A percentile compares a stretch with the other conserved stretches of the same genome.
Evolutionary conservation across 2,329 filamentous ascomycete species (phyloP).

Genomic region (Microdochium bolleyi): DNA sequence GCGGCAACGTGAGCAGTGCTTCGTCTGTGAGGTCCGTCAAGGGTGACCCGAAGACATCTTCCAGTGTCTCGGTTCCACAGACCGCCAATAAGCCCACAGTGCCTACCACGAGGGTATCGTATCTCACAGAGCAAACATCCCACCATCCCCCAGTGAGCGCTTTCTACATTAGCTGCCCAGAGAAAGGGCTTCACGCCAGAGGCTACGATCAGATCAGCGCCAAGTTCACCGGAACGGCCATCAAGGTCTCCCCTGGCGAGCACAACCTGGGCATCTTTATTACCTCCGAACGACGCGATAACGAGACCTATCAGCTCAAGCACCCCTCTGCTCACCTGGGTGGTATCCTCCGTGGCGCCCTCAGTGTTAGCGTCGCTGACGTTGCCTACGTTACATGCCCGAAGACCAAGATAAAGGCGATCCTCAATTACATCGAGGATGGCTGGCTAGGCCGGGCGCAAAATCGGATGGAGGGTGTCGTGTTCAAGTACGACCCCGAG

Average conservation of each 20-base stretch:
- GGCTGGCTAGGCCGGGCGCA: slow-evolving; percentile 89
- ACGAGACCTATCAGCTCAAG: slow-evolving; percentile 91
- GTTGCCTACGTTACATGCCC: slow-evolving; percentile 81
- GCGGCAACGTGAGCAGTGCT: slow-evolving; percentile 29
- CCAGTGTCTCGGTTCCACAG: slow-evolving; percentile 43
- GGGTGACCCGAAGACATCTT: slow-evolving; percentile 33
- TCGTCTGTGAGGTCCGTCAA: slow-evolving; percentile 38
- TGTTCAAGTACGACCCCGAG: slow-evolving; percentile 84
- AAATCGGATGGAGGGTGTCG: slow-evolving; percentile 83
- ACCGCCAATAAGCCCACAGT: slow-evolving; percentile 31
- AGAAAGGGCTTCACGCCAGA: slow-evolving; percentile 77
- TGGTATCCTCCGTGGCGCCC: slow-evolving; percentile 76
- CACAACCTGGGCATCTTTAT: slow-evolving; percentile 97
- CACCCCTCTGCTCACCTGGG: slow-evolving; percentile 92
- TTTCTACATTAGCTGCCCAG: slow-evolving; percentile 87
- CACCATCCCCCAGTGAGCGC: slow-evolving; percentile 97
- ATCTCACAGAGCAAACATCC: slow-evolving; percentile 94
- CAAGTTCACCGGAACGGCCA: slow-evolving; percentile 93
- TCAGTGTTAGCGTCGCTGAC: slow-evolving; percentile 86
- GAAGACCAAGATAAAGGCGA: slow-evolving; percentile 85
- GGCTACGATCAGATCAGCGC: slow-evolving; percentile 96
- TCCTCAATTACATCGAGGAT: slow-evolving; percentile 88
- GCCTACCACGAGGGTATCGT: slow-evolving; percentile 70
- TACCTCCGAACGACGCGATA: slow-evolving; percentile 66
- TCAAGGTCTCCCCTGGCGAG: slow-evolving; percentile 84